phyloP scores from a whole-genome alignment of 345 rosid species.

The Corchorus capsularis region DNA sequence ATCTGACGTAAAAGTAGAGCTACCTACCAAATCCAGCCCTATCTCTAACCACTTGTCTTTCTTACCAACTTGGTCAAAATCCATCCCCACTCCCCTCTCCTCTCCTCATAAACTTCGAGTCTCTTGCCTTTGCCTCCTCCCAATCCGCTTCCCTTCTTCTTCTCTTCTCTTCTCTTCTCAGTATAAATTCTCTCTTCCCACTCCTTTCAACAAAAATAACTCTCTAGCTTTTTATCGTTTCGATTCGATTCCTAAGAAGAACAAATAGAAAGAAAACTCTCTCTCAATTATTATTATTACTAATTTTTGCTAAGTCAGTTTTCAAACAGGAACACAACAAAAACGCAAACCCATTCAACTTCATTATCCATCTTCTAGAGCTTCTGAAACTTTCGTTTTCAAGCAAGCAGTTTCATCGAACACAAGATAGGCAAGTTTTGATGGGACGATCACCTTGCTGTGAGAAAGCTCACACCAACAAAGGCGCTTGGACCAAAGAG shows the following conservation, averaged over 20 bases:
- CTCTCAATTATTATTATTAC: background rate
- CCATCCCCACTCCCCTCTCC: constrained; percentile 20
- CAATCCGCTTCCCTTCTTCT: background rate
- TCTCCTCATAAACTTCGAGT: background rate
- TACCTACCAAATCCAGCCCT: constrained; percentile 61
- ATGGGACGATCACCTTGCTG: constrained; percentile 95
- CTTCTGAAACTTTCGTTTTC: too few relatives aligned
- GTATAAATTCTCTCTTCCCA: constrained; percentile 5
- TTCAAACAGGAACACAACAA: background rate
- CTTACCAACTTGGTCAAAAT: constrained; percentile 61
- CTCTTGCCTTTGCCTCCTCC: background rate
- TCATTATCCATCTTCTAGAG: background rate
- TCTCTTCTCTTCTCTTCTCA: constrained; percentile 12
- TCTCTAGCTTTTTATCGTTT: too few relatives aligned
- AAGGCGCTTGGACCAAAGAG: constrained; percentile 93
- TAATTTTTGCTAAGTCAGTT: background rate
- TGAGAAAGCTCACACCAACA: constrained; percentile 85
- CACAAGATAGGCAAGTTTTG: background rate
- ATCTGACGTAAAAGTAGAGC: constrained; percentile 48
- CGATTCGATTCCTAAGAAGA: too few relatives aligned
- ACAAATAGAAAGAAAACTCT: background rate
- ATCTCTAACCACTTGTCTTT: constrained; percentile 52
- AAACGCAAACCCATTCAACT: background rate
- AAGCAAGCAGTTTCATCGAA: too few relatives aligned
- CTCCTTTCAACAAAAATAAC: constrained; percentile 1